These are phyloP conservation scores for Gaeumannomyces sp. DNA, from an alignment of 2,329 filamentous ascomycete genomes.

Conservation along the genomic window DNA sequence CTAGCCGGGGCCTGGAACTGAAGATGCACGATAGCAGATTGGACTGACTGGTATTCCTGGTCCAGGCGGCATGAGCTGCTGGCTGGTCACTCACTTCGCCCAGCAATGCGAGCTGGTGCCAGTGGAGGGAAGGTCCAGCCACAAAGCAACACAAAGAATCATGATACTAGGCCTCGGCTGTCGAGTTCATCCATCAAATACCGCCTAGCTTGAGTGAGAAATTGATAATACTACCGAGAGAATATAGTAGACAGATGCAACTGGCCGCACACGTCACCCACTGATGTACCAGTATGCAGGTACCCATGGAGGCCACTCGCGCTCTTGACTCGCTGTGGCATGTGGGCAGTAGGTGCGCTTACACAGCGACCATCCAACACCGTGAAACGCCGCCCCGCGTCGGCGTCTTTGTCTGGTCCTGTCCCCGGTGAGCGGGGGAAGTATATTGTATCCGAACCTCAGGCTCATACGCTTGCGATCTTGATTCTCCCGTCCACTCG, in stretches of 20 bases:
- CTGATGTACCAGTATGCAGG: neutral
- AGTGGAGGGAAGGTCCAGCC: neutral
- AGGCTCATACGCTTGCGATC: neutral
- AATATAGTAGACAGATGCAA: no score
- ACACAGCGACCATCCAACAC: neutral
- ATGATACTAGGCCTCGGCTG: no score
- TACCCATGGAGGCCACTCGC: no score
- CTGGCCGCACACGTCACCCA: no score
- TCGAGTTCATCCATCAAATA: no score
- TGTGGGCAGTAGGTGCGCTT: neutral
- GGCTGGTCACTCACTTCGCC: neutral
- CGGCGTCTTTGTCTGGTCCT: neutral
- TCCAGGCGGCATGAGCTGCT: neutral
- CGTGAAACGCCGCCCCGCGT: neutral
- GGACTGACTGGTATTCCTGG: neutral
- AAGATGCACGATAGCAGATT: neutral
- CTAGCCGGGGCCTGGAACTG: neutral
- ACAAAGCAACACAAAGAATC: neutral
- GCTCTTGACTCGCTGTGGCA: neutral
- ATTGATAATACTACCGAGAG: no score
- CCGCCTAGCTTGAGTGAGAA: no score
- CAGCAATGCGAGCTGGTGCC: neutral
- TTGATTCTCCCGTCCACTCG: no score
- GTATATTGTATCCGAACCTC: neutral
- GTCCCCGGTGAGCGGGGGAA: neutral